Evolutionary conservation across 2,329 filamentous ascomycete species (phyloP), one percentile per base, ranked within the genome.

Genomic region (Ilyonectria sp.): DNA sequence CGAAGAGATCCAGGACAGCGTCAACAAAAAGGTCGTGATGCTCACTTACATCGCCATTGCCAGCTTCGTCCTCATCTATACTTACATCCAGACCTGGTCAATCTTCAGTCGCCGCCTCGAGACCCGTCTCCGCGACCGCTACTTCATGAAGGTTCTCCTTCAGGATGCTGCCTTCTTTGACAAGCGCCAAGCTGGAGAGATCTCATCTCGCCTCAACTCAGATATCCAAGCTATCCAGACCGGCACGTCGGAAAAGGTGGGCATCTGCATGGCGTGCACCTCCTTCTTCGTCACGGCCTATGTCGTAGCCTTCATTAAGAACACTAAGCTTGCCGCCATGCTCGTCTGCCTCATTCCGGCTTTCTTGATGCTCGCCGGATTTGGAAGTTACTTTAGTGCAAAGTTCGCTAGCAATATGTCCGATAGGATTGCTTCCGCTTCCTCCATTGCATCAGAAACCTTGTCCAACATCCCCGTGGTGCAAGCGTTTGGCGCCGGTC

Each of bases 201-300:
- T 92, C 13, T 86, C 88, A 2, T 87, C 89, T 9, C 84, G 91
- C 19, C 85, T 93, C 49, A 90, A 90, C 74, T 84, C 85, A 60
- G 91, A 93, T 72, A 90, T 93, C 37, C 87, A 90, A 65, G 86
- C 88, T 1, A 89, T 93, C 58, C 91, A 91, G 73, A 86, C 87
- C 0, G 91, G 91, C 15, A 92, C 91, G 0, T 90, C 89, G 1
- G 91, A 93, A 78, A 93, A 93, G 77, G 90, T 92, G 17, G 91
- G 91, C 58, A 87, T 92, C 37, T 86, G 87, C 70, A 83, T 93
- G 5, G 85, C 86, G 26, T 90, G 86, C 57, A 78, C 88, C 10
- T 89, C 89, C 2, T 93, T 92, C 77, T 93, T 93, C 74, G 76
- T 92, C 60, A 89, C 91, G 0, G 88, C 90, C 3, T 93, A 91